A percentile compares a stretch with the other conserved stretches of the same genome.
phyloP scores from a whole-genome alignment of 2,329 filamentous ascomycete genomes.

The Aphanocladium album region DNA sequence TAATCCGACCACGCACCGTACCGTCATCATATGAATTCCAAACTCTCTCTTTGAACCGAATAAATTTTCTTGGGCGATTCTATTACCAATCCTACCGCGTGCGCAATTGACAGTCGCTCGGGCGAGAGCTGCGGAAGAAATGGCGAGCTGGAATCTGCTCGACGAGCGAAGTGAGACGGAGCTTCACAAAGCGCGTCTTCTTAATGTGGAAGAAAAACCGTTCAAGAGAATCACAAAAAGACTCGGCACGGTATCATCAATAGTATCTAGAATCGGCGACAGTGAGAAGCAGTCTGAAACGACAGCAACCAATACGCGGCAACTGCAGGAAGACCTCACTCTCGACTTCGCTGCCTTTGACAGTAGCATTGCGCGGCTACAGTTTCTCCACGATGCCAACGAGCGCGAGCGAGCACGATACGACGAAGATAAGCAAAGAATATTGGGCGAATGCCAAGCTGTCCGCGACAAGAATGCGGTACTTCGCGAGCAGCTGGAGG shows the following conservation, averaged over 20 bases:
- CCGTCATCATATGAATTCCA: not conserved
- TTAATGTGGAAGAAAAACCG: constrained; percentile 87
- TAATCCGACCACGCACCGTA: not conserved
- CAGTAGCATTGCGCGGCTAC: constrained; percentile 78
- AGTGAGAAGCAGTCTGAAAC: constrained; percentile 28
- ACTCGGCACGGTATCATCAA: constrained; percentile 62
- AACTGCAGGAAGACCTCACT: constrained; percentile 75
- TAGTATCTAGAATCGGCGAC: constrained; percentile 38
- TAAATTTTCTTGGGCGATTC: not conserved
- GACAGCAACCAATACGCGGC: constrained; percentile 49
- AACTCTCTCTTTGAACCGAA: not conserved
- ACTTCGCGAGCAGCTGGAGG: constrained; percentile 69
- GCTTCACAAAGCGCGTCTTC: constrained; percentile 79
- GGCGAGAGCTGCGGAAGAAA: constrained; percentile 17
- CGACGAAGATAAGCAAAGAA: constrained; percentile 71
- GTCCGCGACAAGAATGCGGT: constrained; percentile 71
- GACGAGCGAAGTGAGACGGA: constrained; percentile 74
- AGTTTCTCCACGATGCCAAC: constrained; percentile 82
- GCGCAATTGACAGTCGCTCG: not conserved
- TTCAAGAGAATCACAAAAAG: constrained; percentile 86
- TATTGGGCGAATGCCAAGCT: constrained; percentile 69
- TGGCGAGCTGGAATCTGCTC: constrained; percentile 59
- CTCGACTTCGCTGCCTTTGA: constrained; percentile 88
- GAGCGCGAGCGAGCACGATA: constrained; percentile 79
- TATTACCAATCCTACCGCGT: not conserved